phyloP scores from a whole-genome alignment of 2,329 filamentous ascomycete genomes.

The Alternaria arbusti region DNA sequence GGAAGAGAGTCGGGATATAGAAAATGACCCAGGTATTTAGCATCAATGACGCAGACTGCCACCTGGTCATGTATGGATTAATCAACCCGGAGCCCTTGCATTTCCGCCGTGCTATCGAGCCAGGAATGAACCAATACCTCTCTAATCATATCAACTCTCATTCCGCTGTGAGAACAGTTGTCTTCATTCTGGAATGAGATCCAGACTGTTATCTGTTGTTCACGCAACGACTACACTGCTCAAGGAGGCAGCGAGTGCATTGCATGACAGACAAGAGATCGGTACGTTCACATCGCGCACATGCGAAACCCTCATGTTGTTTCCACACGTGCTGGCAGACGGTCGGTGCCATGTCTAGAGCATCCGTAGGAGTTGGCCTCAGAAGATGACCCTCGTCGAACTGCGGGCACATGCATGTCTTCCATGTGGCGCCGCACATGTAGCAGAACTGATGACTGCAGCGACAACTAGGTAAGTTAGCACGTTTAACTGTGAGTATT shows the following conservation, averaged over 20 bases:
- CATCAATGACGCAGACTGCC: neutral
- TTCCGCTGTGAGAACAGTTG: neutral
- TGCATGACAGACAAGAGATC: neutral
- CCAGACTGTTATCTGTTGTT: neutral
- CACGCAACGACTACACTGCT: neutral
- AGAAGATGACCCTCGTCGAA: slow-evolving; percentile 17
- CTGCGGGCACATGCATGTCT: slow-evolving; percentile 17
- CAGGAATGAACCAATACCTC: neutral
- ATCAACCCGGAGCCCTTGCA: neutral
- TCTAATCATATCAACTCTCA: neutral
- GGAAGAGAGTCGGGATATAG: neutral
- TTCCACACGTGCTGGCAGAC: neutral
- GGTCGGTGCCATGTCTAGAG: neutral
- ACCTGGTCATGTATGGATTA: neutral
- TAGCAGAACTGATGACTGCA: slow-evolving; percentile 30
- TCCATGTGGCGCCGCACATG: slow-evolving; percentile 23
- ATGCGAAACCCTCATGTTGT: neutral
- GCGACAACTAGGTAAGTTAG: slow-evolving; percentile 6
- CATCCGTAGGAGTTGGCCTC: neutral
- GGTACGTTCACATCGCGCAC: neutral
- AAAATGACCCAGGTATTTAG: neutral
- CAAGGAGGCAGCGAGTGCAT: neutral
- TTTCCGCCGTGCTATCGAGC: neutral
- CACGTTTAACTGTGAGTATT: accelerated
- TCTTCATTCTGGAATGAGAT: neutral